Conservation (phyloP, 164 flowering plant genomes). For the Amborella trichopoda region DNA sequence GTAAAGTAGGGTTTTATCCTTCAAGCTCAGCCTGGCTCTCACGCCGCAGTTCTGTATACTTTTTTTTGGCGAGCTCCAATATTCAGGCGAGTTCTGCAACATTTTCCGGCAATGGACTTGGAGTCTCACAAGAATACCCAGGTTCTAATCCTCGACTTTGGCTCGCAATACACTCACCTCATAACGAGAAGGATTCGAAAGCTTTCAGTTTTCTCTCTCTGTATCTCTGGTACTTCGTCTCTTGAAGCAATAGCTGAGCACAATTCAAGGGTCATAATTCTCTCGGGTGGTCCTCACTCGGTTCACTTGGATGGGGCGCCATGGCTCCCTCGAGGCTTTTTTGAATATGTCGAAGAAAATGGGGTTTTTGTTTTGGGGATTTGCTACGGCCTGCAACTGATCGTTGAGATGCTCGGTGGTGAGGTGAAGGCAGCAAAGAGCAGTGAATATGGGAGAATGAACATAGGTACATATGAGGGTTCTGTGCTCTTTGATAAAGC, state of each 20-base stretch:
- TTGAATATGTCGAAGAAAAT: slow-evolving; percentile 50
- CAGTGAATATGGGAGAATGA: slow-evolving; percentile 96
- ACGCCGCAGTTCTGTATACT: no score
- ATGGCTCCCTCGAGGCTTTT: slow-evolving; percentile 54
- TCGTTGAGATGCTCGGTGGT: slow-evolving; percentile 89
- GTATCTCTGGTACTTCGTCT: slow-evolving; percentile 71
- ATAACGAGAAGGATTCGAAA: slow-evolving; percentile 87
- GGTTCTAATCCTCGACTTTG: slow-evolving; percentile 76
- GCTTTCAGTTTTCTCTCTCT: slow-evolving; percentile 73
- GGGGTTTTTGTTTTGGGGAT: slow-evolving; percentile 70
- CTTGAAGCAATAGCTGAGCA: slow-evolving; percentile 47
- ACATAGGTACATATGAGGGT: slow-evolving; percentile 40
- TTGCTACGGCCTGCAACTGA: slow-evolving; percentile 84
- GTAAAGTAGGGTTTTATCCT: no score
- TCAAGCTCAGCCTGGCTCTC: no score
- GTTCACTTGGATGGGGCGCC: slow-evolving; percentile 66
- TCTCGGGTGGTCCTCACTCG: slow-evolving; percentile 92
- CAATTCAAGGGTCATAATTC: slow-evolving; percentile 66
- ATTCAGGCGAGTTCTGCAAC: no score
- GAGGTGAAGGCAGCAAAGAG: slow-evolving; percentile 53
- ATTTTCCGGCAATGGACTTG: no score
- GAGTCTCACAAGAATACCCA: no score
- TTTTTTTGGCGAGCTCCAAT: no score
- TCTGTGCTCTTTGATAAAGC: slow-evolving; percentile 39
- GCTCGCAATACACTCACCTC: slow-evolving; percentile 94